Conservation (phyloP, 352 stramenopile genomes). For the Globisporangium takayamanum region DNA sequence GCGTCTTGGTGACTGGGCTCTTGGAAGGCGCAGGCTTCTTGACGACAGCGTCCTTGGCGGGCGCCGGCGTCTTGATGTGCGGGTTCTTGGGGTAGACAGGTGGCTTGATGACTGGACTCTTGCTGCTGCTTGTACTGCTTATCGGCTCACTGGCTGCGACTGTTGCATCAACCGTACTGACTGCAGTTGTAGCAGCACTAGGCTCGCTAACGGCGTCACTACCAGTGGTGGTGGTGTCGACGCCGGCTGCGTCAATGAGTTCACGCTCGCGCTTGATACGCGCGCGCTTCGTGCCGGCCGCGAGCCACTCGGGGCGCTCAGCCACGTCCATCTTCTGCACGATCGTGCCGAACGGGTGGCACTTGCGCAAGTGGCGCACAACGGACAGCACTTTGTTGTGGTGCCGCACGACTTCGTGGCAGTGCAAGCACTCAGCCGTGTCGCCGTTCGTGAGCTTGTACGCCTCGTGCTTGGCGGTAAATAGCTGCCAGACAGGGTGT, state of each 20-base stretch:
- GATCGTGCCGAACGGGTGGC: not conserved
- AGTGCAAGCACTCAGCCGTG: conserved; percentile 2
- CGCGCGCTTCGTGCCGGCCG: not conserved
- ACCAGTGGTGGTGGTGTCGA: not conserved
- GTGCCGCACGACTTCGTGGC: conserved; percentile 1
- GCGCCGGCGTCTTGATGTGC: too few species aligned
- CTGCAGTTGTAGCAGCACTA: too few species aligned
- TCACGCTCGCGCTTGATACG: not conserved
- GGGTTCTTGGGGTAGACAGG: too few species aligned
- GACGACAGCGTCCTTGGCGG: too few species aligned
- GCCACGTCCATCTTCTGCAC: not conserved
- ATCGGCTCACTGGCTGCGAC: too few species aligned
- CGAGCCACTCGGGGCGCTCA: not conserved
- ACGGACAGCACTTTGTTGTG: conserved; percentile 4
- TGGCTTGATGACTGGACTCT: too few species aligned
- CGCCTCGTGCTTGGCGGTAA: not conserved
- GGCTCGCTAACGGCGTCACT: not conserved
- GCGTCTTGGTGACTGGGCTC: too few species aligned
- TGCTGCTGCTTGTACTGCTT: too few species aligned
- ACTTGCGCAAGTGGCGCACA: conserved; percentile 2
- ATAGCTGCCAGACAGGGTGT: conserved; percentile 1
- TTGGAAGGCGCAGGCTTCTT: too few species aligned
- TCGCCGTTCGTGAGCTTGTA: conserved; percentile 2
- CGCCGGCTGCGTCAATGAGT: not conserved
- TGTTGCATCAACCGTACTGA: too few species aligned